Conservation (phyloP, 169 alveolate species). For the Fabrea salina region DNA sequence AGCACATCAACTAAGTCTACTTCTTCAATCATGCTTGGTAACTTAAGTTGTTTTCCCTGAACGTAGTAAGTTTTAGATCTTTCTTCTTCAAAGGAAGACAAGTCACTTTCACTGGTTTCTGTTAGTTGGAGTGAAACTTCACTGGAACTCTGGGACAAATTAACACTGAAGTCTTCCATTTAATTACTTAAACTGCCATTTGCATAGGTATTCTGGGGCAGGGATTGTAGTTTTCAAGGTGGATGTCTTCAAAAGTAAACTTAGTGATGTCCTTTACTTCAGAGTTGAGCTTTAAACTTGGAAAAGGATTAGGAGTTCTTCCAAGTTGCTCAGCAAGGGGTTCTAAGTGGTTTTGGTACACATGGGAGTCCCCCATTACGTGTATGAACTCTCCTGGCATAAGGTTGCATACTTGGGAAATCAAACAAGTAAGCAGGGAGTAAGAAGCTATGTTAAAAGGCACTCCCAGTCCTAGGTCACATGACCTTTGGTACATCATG, state of each 20-base stretch:
- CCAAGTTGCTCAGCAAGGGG: constrained; percentile 87
- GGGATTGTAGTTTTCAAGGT: not conserved
- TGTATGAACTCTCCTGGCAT: constrained; percentile 92
- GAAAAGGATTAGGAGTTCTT: constrained; percentile 97
- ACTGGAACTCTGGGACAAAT: too few species aligned
- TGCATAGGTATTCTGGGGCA: too few species aligned
- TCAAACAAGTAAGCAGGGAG: constrained; percentile 93
- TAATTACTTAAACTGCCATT: too few species aligned
- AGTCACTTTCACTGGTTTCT: too few species aligned
- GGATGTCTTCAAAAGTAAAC: constrained; percentile 48
- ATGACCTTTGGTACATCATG: constrained; percentile 95
- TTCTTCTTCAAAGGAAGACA: too few species aligned
- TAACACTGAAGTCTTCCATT: too few species aligned
- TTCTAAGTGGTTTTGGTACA: constrained; percentile 92
- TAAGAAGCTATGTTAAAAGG: constrained; percentile 98
- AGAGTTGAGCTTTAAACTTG: constrained; percentile 88
- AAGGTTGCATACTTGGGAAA: constrained; percentile 88
- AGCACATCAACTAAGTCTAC: constrained; percentile 4
- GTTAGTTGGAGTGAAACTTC: too few species aligned
- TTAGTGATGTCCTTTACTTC: constrained; percentile 83
- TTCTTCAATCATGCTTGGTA: not conserved
- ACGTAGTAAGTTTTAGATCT: not conserved
- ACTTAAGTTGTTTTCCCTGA: not conserved
- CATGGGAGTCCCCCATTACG: constrained; percentile 96
- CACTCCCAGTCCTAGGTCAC: constrained; percentile 98